Evolutionary conservation across 805 yeast genomes (phyloP), one percentile per base, ranked within the genome.

Genomic region (Starmera amethionina): DNA sequence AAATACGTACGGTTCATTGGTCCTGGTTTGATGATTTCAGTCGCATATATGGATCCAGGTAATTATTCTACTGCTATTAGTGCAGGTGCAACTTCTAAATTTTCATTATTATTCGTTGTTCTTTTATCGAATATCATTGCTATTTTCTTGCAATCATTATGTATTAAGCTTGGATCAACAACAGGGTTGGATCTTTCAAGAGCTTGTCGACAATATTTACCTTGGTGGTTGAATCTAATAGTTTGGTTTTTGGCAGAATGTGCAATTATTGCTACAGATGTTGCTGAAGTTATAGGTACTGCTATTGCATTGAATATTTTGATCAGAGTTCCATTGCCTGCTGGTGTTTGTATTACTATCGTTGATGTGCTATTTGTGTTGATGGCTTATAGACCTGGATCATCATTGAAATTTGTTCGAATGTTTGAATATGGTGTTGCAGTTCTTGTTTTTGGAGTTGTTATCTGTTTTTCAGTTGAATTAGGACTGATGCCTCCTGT

Each of bases 11-110:
- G 71, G 38, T 88, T 88, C 56, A 66, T 87, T 15, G 96, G 96
- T 0, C 96, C 96, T 0, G 96, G 96, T 0, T 68, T 88, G 33
- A 72, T 87, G 76, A 87, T 88, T 19, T 73, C 88, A 28, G 95
- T 89, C 40, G 93, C 95, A 2, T 89, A 88, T 54, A 83, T 88
- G 70, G 97, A 88, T 56, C 96, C 96, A 2, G 97, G 97, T 34
- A 88, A 88, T 60, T 88, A 86, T 61, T 77, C 94, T 35, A 84
- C 96, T 0, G 87, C 93, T 13, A 95, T 88, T 1, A 73, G 85
- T 13, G 86, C 95, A 1, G 97, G 96, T 39, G 89, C 95, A 3
- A 70, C 77, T 41, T 83, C 79, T 52, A 74, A 78, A 54, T 88
- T 79, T 59, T 73, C 81, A 42, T 72, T 87, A 39, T 67, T 88